These are phyloP conservation scores for Bacidia gigantensis DNA, from an alignment of 495 filamentous ascomycete species.

Conservation along the genomic window DNA sequence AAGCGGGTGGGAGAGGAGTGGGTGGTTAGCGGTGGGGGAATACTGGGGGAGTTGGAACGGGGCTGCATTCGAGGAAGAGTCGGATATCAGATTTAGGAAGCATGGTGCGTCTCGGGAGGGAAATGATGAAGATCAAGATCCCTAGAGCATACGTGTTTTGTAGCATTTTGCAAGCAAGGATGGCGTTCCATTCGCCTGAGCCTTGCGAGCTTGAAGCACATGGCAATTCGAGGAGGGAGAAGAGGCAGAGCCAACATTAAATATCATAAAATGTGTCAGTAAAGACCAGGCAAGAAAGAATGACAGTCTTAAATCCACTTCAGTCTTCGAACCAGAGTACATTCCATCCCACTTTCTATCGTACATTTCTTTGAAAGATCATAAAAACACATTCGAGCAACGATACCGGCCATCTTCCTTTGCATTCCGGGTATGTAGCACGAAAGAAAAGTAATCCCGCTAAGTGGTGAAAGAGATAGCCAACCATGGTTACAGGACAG, in stretches of 20 bases:
- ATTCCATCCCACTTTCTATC: not conserved
- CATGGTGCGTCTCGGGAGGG: too few relatives aligned
- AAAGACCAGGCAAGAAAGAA: not conserved
- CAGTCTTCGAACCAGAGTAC: not conserved
- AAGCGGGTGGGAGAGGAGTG: conserved; percentile 69
- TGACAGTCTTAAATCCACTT: not conserved
- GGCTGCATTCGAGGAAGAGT: conserved; percentile 35
- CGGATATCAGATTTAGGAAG: not conserved
- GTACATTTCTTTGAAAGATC: not conserved
- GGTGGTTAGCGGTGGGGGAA: conserved; percentile 65
- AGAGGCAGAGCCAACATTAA: too few relatives aligned
- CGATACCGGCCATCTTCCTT: too few relatives aligned
- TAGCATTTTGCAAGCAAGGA: too few relatives aligned
- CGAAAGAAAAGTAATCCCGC: not conserved
- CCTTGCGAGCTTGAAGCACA: too few relatives aligned
- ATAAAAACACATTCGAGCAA: not conserved
- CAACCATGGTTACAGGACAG: not conserved
- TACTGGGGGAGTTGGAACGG: conserved; percentile 72
- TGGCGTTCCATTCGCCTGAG: too few relatives aligned
- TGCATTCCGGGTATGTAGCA: not conserved
- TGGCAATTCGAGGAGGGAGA: too few relatives aligned
- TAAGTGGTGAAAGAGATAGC: not conserved
- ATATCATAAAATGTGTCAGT: too few relatives aligned
- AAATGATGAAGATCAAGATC: too few relatives aligned
- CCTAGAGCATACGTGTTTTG: too few relatives aligned